phyloP scores from a whole-genome alignment of 257 asterid species.

The Linaria vulgaris region DNA sequence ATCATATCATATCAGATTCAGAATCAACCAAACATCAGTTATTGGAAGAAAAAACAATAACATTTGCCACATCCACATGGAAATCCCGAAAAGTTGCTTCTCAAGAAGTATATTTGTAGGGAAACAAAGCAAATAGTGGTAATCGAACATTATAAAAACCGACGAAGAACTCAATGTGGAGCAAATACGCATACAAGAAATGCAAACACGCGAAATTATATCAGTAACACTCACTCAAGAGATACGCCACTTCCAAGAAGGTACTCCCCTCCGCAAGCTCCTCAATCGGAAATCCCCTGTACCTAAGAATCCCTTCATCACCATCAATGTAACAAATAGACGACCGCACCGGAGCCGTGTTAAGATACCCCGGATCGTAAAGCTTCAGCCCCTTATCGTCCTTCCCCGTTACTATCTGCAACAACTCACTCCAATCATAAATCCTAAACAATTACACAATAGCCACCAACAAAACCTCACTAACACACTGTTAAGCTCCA shows the following conservation, averaged over 20 bases:
- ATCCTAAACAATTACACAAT: constrained; percentile 16
- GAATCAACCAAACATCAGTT: too few species aligned
- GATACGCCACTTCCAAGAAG: constrained; percentile 92
- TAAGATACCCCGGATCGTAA: constrained; percentile 95
- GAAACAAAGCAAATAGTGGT: background rate
- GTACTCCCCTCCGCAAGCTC: constrained; percentile 94
- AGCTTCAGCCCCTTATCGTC: constrained; percentile 95
- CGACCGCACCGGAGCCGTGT: constrained; percentile 95
- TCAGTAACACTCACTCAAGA: constrained; percentile 60
- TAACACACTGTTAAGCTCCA: too few species aligned
- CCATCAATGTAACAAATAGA: constrained; percentile 94
- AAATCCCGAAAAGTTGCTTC: background rate
- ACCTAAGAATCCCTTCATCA: constrained; percentile 94
- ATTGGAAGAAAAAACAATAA: background rate
- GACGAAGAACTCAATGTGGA: background rate
- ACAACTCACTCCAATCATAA: constrained; percentile 24
- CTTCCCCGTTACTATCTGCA: constrained; percentile 68
- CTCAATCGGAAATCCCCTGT: constrained; percentile 95
- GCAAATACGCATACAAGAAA: background rate
- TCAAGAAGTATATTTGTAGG: background rate
- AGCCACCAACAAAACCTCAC: constrained; percentile 3
- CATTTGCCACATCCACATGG: background rate
- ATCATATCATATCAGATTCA: background rate
- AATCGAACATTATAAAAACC: background rate
- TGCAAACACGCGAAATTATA: background rate